phyloP scores from a whole-genome alignment of 805 yeast genomes.

The Saturnispora bothae region DNA sequence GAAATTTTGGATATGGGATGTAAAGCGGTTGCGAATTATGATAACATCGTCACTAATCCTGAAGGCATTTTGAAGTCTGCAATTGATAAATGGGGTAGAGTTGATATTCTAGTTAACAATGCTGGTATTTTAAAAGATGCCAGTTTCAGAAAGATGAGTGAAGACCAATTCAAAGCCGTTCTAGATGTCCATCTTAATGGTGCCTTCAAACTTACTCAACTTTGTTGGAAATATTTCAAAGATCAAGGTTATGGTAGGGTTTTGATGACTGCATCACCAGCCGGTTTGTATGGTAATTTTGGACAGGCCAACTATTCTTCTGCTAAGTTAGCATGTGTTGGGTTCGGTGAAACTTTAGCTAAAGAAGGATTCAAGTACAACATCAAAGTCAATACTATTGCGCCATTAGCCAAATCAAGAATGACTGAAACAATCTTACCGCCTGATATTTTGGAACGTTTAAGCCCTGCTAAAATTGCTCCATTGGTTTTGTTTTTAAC shows the following conservation, averaged over 20 bases:
- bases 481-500: slow-evolving; percentile 78
- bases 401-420: slow-evolving; percentile 90
- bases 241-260: slow-evolving; percentile 82
- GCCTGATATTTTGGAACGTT: slow-evolving; percentile 65
- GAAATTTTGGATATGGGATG: slow-evolving; percentile 76
- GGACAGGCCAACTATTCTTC: slow-evolving; percentile 96
- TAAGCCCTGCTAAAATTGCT: slow-evolving; percentile 83
- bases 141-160: slow-evolving; percentile 77
- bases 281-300: slow-evolving; percentile 92
- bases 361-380: slow-evolving; percentile 85
- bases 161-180: slow-evolving; percentile 67
- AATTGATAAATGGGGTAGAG: slow-evolving; percentile 73
- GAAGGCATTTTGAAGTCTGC: slow-evolving; percentile 81
- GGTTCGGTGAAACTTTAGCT: slow-evolving; percentile 88
- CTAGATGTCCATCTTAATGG: slow-evolving; percentile 85
- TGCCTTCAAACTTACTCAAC: slow-evolving; percentile 70
- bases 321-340: slow-evolving; percentile 83
- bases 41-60: slow-evolving; percentile 75
- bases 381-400: slow-evolving; percentile 77
- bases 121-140: slow-evolving; percentile 93
- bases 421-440: slow-evolving; percentile 92
- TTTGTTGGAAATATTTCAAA: slow-evolving; percentile 88
- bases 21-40: slow-evolving; percentile 85
- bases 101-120: slow-evolving; percentile 82
- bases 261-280: slow-evolving; percentile 92